Conservation (phyloP, 2,329 filamentous ascomycete genomes). For the Stromatinia cepivora region DNA sequence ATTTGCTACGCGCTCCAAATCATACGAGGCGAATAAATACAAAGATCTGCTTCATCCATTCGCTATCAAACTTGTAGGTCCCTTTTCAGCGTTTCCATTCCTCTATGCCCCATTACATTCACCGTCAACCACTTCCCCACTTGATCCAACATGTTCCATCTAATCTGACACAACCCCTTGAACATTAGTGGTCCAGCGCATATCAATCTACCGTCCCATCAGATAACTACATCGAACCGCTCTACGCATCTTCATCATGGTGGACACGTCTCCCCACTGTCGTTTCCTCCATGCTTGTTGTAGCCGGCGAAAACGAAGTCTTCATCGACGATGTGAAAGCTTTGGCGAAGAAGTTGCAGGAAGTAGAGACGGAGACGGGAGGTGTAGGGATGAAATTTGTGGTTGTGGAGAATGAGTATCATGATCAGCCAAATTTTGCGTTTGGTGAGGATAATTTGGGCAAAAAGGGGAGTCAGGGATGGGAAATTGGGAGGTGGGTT, state of each 20-base stretch:
- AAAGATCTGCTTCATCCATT: conserved; percentile 51
- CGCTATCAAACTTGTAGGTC: conserved; percentile 27
- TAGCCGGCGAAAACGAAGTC: conserved; percentile 56
- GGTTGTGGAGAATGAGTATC: conserved; percentile 34
- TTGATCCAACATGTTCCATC: conserved; percentile 45
- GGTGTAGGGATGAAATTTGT: neutral
- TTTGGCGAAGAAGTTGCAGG: conserved; percentile 49
- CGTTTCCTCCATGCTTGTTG: conserved; percentile 52
- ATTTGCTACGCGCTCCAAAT: conserved; percentile 48
- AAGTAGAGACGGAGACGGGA: conserved; percentile 23
- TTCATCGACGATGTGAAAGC: conserved; percentile 56
- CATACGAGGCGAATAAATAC: conserved; percentile 48
- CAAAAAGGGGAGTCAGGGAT: conserved; percentile 5
- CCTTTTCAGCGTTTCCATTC: too few species aligned
- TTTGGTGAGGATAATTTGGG: conserved; percentile 23
- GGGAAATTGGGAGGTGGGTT: conserved; percentile 10
- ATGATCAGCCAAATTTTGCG: conserved; percentile 35
- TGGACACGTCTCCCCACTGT: conserved; percentile 48
- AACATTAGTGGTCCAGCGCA: conserved; percentile 41
- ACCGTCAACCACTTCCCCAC: neutral
- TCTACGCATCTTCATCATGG: conserved; percentile 52
- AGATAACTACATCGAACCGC: conserved; percentile 57
- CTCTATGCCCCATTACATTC: conserved; percentile 29
- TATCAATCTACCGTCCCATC: conserved; percentile 30
- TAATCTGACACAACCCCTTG: conserved; percentile 42